These are phyloP conservation scores for Neurospora hispaniola DNA, from an alignment of 495 filamentous ascomycete species.

Conservation along the genomic window DNA sequence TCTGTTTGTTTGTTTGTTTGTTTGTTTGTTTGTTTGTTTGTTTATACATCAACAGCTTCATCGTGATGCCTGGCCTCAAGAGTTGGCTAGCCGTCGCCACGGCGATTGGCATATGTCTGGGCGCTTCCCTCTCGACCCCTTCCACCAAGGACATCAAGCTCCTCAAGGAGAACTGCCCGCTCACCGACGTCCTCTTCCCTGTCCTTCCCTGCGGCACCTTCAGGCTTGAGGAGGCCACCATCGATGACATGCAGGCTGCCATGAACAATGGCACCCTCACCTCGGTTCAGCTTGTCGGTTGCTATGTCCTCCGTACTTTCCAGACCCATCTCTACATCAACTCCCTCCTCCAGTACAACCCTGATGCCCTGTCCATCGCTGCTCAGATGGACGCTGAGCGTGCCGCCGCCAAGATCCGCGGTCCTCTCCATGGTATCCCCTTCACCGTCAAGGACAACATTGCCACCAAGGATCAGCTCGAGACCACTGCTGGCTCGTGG, in stretches of 20 bases:
- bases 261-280: constrained; percentile 30
- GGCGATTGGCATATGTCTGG: neutral
- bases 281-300: constrained; percentile 34
- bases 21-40: no score
- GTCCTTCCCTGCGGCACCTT: constrained; percentile 54
- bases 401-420: constrained; percentile 38
- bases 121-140: neutral
- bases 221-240: constrained; percentile 49
- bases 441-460: constrained; percentile 57
- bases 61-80: neutral
- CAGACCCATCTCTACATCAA: constrained; percentile 51
- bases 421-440: constrained; percentile 61
- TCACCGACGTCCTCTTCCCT: constrained; percentile 18
- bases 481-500: constrained; percentile 37
- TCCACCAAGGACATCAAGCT: neutral
- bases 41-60: neutral
- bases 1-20: neutral
- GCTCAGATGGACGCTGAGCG: constrained; percentile 49
- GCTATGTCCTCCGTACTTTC: constrained; percentile 43
- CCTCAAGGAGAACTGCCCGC: neutral
- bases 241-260: constrained; percentile 30
- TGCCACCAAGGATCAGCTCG: constrained; percentile 30
- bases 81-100: neutral
- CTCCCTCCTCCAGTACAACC: constrained; percentile 46
- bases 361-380: constrained; percentile 46